A percentile compares a stretch with the other conserved stretches of the same genome.
Evolutionary conservation across 75 land plant genomes (phyloP).

Genomic region (Pinus albicaulis): DNA sequence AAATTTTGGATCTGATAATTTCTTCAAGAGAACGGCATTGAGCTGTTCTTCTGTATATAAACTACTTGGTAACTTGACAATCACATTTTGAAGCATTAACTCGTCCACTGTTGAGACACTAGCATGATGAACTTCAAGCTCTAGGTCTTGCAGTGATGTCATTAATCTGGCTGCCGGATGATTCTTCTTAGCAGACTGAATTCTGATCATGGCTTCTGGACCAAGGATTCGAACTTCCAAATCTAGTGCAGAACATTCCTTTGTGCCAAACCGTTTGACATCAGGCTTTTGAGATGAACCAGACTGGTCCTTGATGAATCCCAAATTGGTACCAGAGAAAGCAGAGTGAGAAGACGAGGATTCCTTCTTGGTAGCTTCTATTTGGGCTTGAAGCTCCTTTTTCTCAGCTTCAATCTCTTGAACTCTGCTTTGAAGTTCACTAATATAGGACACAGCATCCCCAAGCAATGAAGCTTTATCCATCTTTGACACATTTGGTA

Average conservation of each 20-base stretch:
- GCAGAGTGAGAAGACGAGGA: constrained; percentile 5
- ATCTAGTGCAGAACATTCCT: constrained; percentile 15
- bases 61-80: constrained; percentile 4
- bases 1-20: constrained; percentile 8
- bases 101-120: constrained; percentile 12
- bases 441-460: constrained; percentile 87
- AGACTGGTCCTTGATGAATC: constrained; percentile 3
- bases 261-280: constrained; percentile 2
- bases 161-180: constrained; percentile 13
- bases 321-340: constrained; percentile 1
- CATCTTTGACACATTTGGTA: constrained; percentile 97
- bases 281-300: constrained; percentile 4
- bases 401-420: constrained; percentile 52
- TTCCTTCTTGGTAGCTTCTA: constrained; percentile 46
- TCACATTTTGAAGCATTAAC: constrained; percentile 13
- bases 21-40: constrained; percentile 10
- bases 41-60: constrained; percentile 18
- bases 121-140: constrained; percentile 11
- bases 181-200: constrained; percentile 27
- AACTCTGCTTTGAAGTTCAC: constrained; percentile 73
- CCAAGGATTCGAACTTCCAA: constrained; percentile 48
- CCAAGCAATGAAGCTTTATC: constrained; percentile 94
- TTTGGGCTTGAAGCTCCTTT: constrained; percentile 43
- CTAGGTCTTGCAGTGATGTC: constrained; percentile 8
- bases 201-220: constrained; percentile 56